phyloP scores from a whole-genome alignment of 2,329 filamentous ascomycete genomes.

The Trichoderma brevicompactum region DNA sequence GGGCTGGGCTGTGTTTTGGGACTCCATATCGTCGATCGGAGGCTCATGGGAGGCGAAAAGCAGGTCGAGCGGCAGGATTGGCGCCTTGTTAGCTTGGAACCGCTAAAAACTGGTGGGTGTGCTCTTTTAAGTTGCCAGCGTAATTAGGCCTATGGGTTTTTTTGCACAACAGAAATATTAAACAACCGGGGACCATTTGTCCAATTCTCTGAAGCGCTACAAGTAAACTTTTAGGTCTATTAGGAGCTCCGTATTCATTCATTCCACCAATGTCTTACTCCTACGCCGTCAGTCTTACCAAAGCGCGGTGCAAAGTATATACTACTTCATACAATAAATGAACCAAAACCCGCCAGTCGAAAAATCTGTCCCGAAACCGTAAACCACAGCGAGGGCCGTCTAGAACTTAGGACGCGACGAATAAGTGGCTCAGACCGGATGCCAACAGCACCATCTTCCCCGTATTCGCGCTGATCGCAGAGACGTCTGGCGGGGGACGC shows the following conservation, averaged over 20 bases:
- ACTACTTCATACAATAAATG: too few relatives aligned
- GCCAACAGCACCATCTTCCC: background rate
- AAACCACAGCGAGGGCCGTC: background rate
- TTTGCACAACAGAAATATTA: too few relatives aligned
- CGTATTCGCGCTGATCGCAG: background rate
- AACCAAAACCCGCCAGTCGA: background rate
- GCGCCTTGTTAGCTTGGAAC: slow-evolving; percentile 5
- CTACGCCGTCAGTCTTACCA: too few relatives aligned
- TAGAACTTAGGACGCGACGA: background rate
- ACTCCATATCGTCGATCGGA: slow-evolving; percentile 12
- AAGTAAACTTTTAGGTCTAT: too few relatives aligned
- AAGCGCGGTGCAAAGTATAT: too few relatives aligned
- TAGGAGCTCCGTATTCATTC: too few relatives aligned
- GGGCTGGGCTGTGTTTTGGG: slow-evolving; percentile 27
- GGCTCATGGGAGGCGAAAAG: background rate
- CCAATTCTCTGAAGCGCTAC: too few relatives aligned
- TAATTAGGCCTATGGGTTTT: too few relatives aligned
- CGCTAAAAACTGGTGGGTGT: background rate
- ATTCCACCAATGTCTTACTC: too few relatives aligned
- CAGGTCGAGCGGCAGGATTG: too few relatives aligned
- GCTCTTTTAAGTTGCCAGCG: too few relatives aligned
- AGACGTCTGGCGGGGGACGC: background rate
- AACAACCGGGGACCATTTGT: too few relatives aligned
- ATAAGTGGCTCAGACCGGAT: slow-evolving; percentile 9
- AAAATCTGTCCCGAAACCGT: background rate